Base-by-base conservation (phyloP, 352 stramenopile species). In the Sclerospora graminicola region DNA sequence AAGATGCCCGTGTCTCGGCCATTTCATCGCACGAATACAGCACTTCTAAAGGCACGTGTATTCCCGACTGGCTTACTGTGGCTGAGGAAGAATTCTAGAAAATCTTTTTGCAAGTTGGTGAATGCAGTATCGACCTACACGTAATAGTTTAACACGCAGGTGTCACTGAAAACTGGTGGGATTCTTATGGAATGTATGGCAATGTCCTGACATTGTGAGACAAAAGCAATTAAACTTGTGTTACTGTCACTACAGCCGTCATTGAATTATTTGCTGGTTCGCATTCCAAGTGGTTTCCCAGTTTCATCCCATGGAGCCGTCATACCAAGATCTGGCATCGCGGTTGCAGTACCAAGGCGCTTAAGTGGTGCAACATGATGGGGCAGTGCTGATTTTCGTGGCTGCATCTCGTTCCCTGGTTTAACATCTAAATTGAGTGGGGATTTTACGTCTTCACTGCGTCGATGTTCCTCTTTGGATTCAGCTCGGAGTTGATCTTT, bases 341-440 rank as follows among this genome's bases (percentile, higher is more conserved):
- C 13, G 2, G 63, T 56, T 26, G 54, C 51, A 14, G 37, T 45
- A 27, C 63, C 81, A 16, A 66, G 60, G 2, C 57, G 32, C 42
- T 89, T 89, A 31, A 91, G 55, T 14, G 80, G 77, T 5, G 77
- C 66, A 38, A 92, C 76, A 48, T 92, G 80, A 46, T 89, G 77
- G 10, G 80, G 80, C 19, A 84, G 54, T n/a, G 74, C 80, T 7
- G 70, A 68, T 51, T 89, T 89, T 19, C 68, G 61, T 14, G 60
- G 32, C 31, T 66, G 51, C 44, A 63, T 52, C 18, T 76, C 64
- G 24, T 77, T 75, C n/a, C 60, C 46, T 5, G 44, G 47, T 43
- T 82, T 82, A 23, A 63, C 53, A 28, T 79, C 64, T 38, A 45
- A 47, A 37, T 78, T 63, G 32, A 49, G 32, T 23, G 16, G 30